These are phyloP conservation scores for Penicillium manginii DNA, from an alignment of 495 filamentous ascomycete genomes.

Conservation along the genomic window DNA sequence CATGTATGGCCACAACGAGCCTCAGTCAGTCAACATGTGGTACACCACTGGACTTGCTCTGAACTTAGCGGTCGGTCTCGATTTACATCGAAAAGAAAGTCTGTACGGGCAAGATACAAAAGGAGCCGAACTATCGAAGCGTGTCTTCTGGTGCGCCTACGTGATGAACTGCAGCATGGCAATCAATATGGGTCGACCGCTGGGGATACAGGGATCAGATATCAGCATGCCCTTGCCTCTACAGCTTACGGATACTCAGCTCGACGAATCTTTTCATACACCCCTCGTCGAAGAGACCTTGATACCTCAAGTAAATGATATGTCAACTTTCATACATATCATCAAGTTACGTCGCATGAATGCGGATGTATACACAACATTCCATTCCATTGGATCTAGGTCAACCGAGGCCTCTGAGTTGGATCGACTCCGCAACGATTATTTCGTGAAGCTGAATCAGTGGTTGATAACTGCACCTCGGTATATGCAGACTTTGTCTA, in stretches of 20 bases:
- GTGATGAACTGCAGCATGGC: neutral
- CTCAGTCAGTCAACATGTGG: neutral
- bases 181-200: neutral
- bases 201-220: neutral
- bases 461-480: neutral
- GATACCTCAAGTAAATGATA: neutral
- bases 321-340: neutral
- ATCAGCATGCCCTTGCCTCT: neutral
- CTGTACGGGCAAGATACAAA: neutral
- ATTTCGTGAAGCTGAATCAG: neutral
- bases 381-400: neutral
- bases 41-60: neutral
- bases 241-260: neutral
- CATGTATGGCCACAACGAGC: neutral
- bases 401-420: neutral
- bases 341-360: neutral
- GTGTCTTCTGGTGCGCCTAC: neutral
- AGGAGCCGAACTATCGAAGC: neutral
- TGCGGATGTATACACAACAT: neutral
- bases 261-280: neutral
- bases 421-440: neutral
- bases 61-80: neutral
- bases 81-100: neutral
- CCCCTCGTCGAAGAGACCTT: neutral
- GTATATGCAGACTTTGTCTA: neutral